Evolutionary conservation across 2,329 filamentous ascomycete genomes (phyloP).

Genomic region (Metarhizium rileyi): DNA sequence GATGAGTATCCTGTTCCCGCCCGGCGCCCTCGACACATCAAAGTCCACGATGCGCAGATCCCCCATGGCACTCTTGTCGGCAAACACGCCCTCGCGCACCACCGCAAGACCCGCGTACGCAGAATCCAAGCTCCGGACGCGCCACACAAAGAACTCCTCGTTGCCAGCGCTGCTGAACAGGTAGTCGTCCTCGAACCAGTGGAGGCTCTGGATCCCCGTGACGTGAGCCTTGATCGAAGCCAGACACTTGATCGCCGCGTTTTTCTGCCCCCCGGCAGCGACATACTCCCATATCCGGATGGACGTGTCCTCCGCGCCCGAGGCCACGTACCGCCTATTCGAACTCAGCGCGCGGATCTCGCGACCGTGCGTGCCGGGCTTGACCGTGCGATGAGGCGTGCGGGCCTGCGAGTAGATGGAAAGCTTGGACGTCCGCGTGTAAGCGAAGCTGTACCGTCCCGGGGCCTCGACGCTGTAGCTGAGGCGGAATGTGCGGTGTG

Average conservation of each 20-base stretch:
- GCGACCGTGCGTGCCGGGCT: constrained; percentile 69
- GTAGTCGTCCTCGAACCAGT: constrained; percentile 61
- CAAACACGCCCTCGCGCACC: constrained; percentile 44
- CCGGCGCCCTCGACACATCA: constrained; percentile 36
- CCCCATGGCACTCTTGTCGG: constrained; percentile 38
- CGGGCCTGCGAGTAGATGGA: constrained; percentile 35
- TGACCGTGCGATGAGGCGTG: constrained; percentile 39
- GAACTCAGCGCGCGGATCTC: constrained; percentile 57
- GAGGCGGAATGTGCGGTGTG: constrained; percentile 65
- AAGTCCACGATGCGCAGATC: constrained; percentile 80
- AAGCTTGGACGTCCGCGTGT: constrained; percentile 57
- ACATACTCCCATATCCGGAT: constrained; percentile 62
- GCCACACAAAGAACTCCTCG: constrained; percentile 87
- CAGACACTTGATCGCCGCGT: constrained; percentile 34
- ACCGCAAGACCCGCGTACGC: constrained; percentile 41
- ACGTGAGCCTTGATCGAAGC: constrained; percentile 67
- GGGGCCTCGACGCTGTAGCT: constrained; percentile 20
- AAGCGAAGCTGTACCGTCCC: constrained; percentile 48
- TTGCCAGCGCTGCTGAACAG: constrained; percentile 81
- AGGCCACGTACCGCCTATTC: constrained; percentile 42
- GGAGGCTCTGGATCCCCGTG: constrained; percentile 71
- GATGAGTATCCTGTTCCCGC: constrained; percentile 40
- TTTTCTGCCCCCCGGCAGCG: constrained; percentile 3
- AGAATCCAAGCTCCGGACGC: constrained; percentile 44
- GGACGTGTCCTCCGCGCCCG: constrained; percentile 60